These are phyloP conservation scores for Malassezia pachydermatis DNA, from an alignment of 1,284 basidiomycete genomes.

Conservation along the genomic window DNA sequence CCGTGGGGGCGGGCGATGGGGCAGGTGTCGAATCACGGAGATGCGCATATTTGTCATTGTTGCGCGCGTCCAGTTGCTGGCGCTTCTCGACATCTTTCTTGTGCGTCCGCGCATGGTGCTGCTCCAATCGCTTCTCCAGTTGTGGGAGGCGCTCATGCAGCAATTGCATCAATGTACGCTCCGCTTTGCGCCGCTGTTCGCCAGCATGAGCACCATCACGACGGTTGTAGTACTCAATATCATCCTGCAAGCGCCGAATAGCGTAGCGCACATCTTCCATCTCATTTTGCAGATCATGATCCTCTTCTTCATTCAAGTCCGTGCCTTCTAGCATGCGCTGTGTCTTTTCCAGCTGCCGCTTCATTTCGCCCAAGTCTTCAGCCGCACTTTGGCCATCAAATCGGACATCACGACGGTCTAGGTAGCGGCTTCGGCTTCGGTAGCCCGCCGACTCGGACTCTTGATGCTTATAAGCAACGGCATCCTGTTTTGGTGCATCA, in stretches of 20 bases:
- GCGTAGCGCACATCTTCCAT: conserved; percentile 76
- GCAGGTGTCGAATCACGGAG: conserved; percentile 7
- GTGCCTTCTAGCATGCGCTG: conserved; percentile 70
- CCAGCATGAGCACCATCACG: conserved; percentile 63
- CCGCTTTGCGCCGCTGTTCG: conserved; percentile 73
- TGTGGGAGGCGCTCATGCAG: conserved; percentile 87
- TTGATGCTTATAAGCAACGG: conserved; percentile 83
- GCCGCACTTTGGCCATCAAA: conserved; percentile 60
- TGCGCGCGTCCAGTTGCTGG: conserved; percentile 71
- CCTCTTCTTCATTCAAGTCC: conserved; percentile 68
- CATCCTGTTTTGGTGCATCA: conserved; percentile 62
- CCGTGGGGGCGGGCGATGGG: neutral
- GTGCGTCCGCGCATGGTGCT: conserved; percentile 65
- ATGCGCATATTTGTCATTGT: conserved; percentile 57
- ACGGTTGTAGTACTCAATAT: conserved; percentile 75
- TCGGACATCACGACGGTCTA: conserved; percentile 75
- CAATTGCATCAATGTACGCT: conserved; percentile 74
- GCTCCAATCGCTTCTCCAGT: conserved; percentile 73
- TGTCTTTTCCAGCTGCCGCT: conserved; percentile 71
- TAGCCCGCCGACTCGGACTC: conserved; percentile 57
- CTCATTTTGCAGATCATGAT: conserved; percentile 63
- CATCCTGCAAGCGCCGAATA: conserved; percentile 79
- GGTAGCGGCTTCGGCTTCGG: conserved; percentile 72
- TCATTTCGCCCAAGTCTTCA: conserved; percentile 70
- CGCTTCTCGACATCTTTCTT: conserved; percentile 52